Base-by-base conservation (phyloP, 768 basidiomycete species). In the Phlebiopsis gigantea region DNA sequence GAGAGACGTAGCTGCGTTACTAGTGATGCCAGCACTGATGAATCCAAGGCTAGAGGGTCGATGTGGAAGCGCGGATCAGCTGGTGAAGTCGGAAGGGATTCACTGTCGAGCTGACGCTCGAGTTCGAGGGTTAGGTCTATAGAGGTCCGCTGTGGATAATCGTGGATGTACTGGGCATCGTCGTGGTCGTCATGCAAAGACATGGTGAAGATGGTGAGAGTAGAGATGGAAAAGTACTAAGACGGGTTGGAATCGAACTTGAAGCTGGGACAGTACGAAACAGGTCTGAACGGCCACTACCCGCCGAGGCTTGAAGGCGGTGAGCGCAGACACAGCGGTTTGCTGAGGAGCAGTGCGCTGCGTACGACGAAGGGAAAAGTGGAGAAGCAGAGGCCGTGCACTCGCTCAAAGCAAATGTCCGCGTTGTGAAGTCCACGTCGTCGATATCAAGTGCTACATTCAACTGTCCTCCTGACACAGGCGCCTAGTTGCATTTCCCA, bases 91-190 rank as follows among this genome's bases (percentile, higher is more conserved):
- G 80, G 75, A 4, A 82, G 76, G 4, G 81, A 81, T 49, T 88
- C 88, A 65, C 78, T 76, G 45, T 83, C 77, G 41, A 93, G 79
- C 71, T 90, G 82, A 51, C 79, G 83, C 67, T 93, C 90, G 60
- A 93, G 82, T 63, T 89, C 88, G 59, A 93, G 79, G 47, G 82
- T 81, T 58, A 89, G 80, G 71, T 93, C 90, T 66, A 91, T 89
- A 28, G 88, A 89, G 47, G 64, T 71, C 10, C 68, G 72, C 1
- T 73, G 73, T 48, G 68, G 62, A 19, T 67, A 57, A n/a, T 63
- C 61, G 21, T 56, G 46, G 34, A 64, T 57, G 52, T 58, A 57
- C 15, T 55, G 54, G 24, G 41, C 34, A 7, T 45, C 29, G 43
- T 60, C 46, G 44, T 59, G 55, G 26, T 65, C 57, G 63, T 71